phyloP scores from a whole-genome alignment of 148 eudicot species.

The Spergularia marina region DNA sequence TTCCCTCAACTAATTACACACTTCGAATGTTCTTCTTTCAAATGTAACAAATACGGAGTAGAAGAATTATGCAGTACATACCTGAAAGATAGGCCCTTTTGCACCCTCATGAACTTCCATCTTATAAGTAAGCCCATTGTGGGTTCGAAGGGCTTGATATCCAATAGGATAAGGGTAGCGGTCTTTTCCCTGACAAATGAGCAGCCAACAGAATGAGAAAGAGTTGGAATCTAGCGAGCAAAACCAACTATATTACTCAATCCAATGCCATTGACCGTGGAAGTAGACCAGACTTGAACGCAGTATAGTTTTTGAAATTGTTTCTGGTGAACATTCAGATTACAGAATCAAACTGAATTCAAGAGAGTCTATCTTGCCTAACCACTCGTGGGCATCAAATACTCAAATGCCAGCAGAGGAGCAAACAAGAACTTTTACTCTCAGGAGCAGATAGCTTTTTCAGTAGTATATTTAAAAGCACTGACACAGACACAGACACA shows the following conservation, averaged over 20 bases:
- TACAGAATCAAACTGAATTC: not conserved
- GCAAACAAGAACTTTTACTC: not conserved
- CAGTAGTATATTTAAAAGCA: not conserved
- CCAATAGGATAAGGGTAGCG: slow-evolving; percentile 96
- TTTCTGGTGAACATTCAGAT: not conserved
- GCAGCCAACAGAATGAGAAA: not conserved
- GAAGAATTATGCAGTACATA: slow-evolving; percentile 26
- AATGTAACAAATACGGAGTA: no score
- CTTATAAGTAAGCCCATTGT: slow-evolving; percentile 56
- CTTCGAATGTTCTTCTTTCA: not conserved
- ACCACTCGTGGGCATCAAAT: not conserved
- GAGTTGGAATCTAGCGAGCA: not conserved
- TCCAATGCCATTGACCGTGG: not conserved
- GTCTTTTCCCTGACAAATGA: slow-evolving; percentile 75
- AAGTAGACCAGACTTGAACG: not conserved
- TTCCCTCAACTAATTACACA: slow-evolving; percentile 4
- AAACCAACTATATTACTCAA: not conserved
- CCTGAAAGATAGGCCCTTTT: slow-evolving; percentile 80
- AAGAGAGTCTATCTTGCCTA: not conserved
- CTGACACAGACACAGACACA: not conserved
- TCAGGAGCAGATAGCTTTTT: not conserved
- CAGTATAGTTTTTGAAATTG: not conserved
- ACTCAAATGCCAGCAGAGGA: not conserved
- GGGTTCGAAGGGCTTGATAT: slow-evolving; percentile 66
- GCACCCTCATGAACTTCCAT: slow-evolving; percentile 87